Evolutionary conservation across 495 filamentous ascomycete genomes (phyloP), one percentile per base, ranked within the genome.

Genomic region (Poronia punctata): DNA sequence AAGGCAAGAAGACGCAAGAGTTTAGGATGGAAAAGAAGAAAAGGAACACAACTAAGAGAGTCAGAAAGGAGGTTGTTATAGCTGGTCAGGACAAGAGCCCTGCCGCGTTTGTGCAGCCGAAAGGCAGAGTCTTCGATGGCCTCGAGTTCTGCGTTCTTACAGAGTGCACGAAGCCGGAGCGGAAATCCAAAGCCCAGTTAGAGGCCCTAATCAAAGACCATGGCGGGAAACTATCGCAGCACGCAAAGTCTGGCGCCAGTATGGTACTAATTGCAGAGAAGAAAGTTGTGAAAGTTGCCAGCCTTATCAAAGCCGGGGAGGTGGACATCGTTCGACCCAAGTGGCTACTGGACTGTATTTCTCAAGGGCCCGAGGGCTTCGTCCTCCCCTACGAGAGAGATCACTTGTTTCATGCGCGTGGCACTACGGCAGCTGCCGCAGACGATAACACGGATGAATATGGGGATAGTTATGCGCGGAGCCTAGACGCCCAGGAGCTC

Each of bases 131-230:
- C 6, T 96, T 97, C 48, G 71, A 79, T 29, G 83, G 83, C 1
- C 65, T 88, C 7, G 82, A 75, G 28, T 95, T 98, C 54, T 95
- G 81, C 71, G 71, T 66, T 48, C 46, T 74, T 18, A 68, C 59
- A 5, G 67, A 72, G 29, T 55, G 59, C 43, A 32, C 66, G 5
- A 48, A 50, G 11, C 68, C 64, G 1, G 42, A 64, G 11, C 90
- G 87, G 64, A 84, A 76, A 52, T 68, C 74, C 20, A 97, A 96
- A 54, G 67, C 74, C 0, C 80, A 89, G 35, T 62, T 97, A n/a
- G 89, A 97, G 56, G 72, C 80, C 28, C 66, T 97, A 1, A 75
- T 96, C 50, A 97, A 96, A 59, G 71, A 78, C 15, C 78, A 97
- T 40, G 93, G 92, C 16, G 92, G 88, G n/a, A 78, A 67, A 25